Conservation (phyloP, 2,329 filamentous ascomycete species). For the Intubia oerlemansii region DNA sequence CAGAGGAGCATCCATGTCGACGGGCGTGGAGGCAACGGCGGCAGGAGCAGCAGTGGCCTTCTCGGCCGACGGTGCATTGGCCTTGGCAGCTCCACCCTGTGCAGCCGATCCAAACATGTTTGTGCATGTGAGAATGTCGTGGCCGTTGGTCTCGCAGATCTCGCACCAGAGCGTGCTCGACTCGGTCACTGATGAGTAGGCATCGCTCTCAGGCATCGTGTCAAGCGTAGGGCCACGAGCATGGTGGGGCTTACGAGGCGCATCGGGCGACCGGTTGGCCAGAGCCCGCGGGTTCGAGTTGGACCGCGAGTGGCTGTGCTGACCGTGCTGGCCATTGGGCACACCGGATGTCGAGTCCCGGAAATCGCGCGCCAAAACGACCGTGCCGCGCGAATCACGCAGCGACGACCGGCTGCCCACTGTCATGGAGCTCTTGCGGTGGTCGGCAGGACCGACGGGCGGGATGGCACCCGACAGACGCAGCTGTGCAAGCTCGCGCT, state of each 20-base stretch:
- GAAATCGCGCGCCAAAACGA: constrained; percentile 31
- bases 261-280: constrained; percentile 23
- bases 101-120: constrained; percentile 49
- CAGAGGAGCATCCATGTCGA: constrained; percentile 7
- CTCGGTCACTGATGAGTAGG: constrained; percentile 49
- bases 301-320: not conserved
- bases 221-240: constrained; percentile 34
- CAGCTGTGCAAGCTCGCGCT: constrained; percentile 56
- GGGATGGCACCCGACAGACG: constrained; percentile 22
- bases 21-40: constrained; percentile 12
- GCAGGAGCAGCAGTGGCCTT: constrained; percentile 3
- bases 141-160: constrained; percentile 78
- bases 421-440: constrained; percentile 31
- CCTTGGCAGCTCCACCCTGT: constrained; percentile 9
- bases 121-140: constrained; percentile 86
- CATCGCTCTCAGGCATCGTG: constrained; percentile 50
- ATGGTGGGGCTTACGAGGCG: constrained; percentile 21
- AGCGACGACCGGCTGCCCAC: constrained; percentile 31
- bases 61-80: not conserved
- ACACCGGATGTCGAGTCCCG: not conserved
- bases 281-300: constrained; percentile 3
- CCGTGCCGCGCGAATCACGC: constrained; percentile 45
- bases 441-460: too few relatives aligned
- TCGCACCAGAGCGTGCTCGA: constrained; percentile 72
- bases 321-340: not conserved